These are phyloP conservation scores for Fusarium miscanthi DNA, from an alignment of 2,329 filamentous ascomycete species.

Conservation along the genomic window DNA sequence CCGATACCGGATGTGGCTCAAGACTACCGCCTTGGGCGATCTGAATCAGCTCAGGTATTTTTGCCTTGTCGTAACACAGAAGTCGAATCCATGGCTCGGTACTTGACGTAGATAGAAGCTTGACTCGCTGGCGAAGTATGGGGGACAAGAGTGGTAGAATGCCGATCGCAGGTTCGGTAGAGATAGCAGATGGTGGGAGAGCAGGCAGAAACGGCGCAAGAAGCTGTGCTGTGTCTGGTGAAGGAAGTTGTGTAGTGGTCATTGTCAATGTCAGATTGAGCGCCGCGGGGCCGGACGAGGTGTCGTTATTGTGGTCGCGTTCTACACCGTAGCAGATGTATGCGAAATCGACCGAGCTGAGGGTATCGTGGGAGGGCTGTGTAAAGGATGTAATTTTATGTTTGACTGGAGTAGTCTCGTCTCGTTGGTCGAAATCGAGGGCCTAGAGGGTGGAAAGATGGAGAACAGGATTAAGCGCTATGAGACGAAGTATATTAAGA, in stretches of 20 bases:
- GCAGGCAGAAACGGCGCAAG: constrained; percentile 69
- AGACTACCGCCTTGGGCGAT: constrained; percentile 71
- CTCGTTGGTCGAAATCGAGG: constrained; percentile 23
- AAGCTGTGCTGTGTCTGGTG: constrained; percentile 60
- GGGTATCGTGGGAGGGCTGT: constrained; percentile 2
- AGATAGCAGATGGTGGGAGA: constrained; percentile 68
- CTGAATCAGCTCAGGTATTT: constrained; percentile 67
- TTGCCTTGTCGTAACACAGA: constrained; percentile 73
- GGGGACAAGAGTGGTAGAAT: constrained; percentile 72
- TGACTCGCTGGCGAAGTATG: constrained; percentile 73
- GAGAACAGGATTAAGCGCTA: not conserved
- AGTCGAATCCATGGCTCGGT: constrained; percentile 78
- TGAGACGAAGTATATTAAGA: not conserved
- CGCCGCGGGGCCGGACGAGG: not conserved
- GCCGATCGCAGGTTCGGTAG: constrained; percentile 65
- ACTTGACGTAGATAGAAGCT: constrained; percentile 69
- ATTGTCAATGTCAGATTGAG: constrained; percentile 36
- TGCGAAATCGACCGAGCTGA: constrained; percentile 3
- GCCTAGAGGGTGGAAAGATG: constrained; percentile 17
- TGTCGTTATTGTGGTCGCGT: constrained; percentile 7
- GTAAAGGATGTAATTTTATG: constrained; percentile 24
- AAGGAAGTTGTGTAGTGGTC: constrained; percentile 49
- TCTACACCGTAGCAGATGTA: constrained; percentile 3
- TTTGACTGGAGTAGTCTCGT: constrained; percentile 22
- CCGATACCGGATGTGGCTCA: constrained; percentile 84